phyloP scores from a whole-genome alignment of 2,329 filamentous ascomycete genomes.

The Trichoderma sp. region DNA sequence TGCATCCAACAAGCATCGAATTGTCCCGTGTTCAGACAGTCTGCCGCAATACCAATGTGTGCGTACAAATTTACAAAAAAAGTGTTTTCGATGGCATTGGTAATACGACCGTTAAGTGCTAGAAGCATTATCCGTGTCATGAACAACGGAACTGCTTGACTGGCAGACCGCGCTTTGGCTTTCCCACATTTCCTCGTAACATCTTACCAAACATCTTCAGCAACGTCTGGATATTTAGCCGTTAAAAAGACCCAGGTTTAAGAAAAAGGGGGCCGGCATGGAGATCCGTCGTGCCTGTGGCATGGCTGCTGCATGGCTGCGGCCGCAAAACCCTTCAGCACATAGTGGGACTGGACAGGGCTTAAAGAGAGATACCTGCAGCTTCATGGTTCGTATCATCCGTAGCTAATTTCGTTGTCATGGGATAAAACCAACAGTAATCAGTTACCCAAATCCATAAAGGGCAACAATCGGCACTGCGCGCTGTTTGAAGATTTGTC shows the following conservation, averaged over 20 bases:
- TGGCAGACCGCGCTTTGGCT: not conserved
- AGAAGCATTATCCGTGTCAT: not conserved
- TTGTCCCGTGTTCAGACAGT: not conserved
- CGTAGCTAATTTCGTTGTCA: not conserved
- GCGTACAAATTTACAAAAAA: not conserved
- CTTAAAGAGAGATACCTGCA: not conserved
- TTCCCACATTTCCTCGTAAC: not conserved
- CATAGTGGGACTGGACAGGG: not conserved
- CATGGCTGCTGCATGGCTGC: not conserved
- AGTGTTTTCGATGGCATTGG: not conserved
- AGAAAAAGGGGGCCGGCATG: not conserved
- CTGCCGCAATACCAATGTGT: not conserved
- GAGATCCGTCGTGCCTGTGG: not conserved
- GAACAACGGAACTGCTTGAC: not conserved
- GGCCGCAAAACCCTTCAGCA: not conserved
- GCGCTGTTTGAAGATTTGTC: not conserved
- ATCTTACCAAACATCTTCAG: not conserved
- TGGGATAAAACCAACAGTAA: not conserved
- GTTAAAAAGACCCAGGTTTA: not conserved
- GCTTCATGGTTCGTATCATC: not conserved
- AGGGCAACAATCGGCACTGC: not conserved
- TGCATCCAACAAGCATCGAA: not conserved
- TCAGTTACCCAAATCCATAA: not conserved
- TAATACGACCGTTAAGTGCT: not conserved
- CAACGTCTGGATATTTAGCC: not conserved